Conservation (phyloP, 2,329 filamentous ascomycete species). For the Boeremia lycopersici region DNA sequence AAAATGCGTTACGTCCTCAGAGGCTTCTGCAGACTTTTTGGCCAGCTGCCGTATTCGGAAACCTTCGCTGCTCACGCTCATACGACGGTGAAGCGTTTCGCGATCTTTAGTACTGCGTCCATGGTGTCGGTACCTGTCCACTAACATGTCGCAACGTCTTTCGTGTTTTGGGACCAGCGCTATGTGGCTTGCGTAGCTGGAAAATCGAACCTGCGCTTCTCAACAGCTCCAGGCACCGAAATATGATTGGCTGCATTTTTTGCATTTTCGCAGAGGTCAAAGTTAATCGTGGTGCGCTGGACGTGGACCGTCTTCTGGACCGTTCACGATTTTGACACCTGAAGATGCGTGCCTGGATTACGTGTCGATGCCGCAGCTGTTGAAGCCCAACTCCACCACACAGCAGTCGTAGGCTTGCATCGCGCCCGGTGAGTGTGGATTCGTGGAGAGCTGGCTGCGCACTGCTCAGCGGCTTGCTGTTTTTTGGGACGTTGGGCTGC, state of each 20-base stretch:
- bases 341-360: slow-evolving; percentile 1
- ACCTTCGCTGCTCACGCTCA: background rate
- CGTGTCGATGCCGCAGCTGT: slow-evolving; percentile 2
- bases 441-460: slow-evolving; percentile 1
- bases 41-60: background rate
- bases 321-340: slow-evolving; percentile 1
- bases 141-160: background rate
- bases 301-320: slow-evolving; percentile 3
- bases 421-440: background rate
- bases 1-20: background rate
- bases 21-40: background rate
- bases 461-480: slow-evolving; percentile 2
- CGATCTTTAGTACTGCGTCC: background rate
- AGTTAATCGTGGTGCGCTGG: background rate
- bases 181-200: slow-evolving; percentile 10
- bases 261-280: background rate
- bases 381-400: slow-evolving; percentile 1
- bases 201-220: slow-evolving; percentile 1
- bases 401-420: background rate
- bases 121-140: slow-evolving; percentile 3
- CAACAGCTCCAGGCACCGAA: slow-evolving; percentile 13
- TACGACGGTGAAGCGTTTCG: background rate
- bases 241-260: slow-evolving; percentile 4
- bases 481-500: slow-evolving; percentile 1
- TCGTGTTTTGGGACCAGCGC: background rate